Evolutionary conservation across 164 flowering plant species (phyloP).

Genomic region (Litsea cubeba): DNA sequence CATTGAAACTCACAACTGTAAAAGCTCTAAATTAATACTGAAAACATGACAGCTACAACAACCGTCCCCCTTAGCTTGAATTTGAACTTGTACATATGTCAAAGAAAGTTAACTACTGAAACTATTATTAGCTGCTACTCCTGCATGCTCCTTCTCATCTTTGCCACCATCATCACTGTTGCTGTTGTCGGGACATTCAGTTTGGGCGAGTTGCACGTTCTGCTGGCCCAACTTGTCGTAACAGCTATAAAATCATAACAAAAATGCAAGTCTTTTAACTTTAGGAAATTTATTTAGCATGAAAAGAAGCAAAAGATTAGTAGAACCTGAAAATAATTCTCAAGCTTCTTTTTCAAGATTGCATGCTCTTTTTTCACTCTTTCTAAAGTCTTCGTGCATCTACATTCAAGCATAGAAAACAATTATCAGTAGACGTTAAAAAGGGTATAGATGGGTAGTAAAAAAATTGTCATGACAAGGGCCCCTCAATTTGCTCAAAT

Average conservation of each 20-base stretch:
- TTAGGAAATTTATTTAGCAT: too few relatives aligned
- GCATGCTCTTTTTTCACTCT: conserved; percentile 11
- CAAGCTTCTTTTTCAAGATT: conserved; percentile 10
- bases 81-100: neutral
- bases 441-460: neutral
- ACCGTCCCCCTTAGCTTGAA: neutral
- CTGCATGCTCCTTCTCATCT: neutral
- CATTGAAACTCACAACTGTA: too few relatives aligned
- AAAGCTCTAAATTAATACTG: too few relatives aligned
- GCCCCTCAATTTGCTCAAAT: too few relatives aligned
- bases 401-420: neutral
- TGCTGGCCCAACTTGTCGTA: conserved; percentile 10
- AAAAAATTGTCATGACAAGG: too few relatives aligned
- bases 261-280: neutral
- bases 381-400: conserved; percentile 7
- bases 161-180: neutral
- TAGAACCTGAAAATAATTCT: conserved; percentile 7
- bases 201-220: conserved; percentile 11
- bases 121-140: neutral
- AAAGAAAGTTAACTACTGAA: neutral
- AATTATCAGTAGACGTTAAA: neutral
- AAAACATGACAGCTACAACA: neutral
- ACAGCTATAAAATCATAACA: neutral
- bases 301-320: neutral
- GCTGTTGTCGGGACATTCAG: neutral